Evolutionary conservation across 257 asterid species (phyloP).

Genomic region (Jacaranda mimosifolia): DNA sequence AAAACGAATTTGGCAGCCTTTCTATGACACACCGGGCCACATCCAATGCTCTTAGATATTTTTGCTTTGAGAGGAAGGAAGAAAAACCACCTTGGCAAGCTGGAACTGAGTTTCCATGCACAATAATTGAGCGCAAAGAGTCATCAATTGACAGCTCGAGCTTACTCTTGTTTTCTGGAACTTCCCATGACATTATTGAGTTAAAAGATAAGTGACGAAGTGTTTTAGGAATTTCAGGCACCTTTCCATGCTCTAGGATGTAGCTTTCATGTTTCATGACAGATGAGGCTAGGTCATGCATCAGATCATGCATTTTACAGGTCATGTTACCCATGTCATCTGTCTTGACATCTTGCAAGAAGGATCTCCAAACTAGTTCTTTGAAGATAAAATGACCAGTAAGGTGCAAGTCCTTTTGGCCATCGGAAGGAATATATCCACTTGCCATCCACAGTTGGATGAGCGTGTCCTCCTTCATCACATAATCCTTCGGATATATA

Average conservation of each 20-base stretch:
- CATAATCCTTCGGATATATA: slow-evolving; percentile 33
- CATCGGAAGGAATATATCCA: not conserved
- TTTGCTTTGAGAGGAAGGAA: slow-evolving; percentile 26
- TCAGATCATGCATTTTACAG: slow-evolving; percentile 40
- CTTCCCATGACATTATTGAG: no score
- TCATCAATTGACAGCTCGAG: not conserved
- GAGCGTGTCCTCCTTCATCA: slow-evolving; percentile 20
- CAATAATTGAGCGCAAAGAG: slow-evolving; percentile 24
- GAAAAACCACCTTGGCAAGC: not conserved
- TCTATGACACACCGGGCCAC: accelerated
- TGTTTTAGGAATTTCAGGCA: not conserved
- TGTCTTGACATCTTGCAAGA: slow-evolving; percentile 34
- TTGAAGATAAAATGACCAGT: slow-evolving; percentile 23
- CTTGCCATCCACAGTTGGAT: slow-evolving; percentile 38
- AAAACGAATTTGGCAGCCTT: not conserved
- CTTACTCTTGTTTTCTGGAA: not conserved
- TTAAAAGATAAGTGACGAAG: slow-evolving; percentile 28
- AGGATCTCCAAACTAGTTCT: slow-evolving; percentile 37
- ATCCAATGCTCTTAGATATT: slow-evolving; percentile 29
- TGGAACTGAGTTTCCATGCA: not conserved
- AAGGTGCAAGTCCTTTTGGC: slow-evolving; percentile 18
- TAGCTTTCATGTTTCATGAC: slow-evolving; percentile 30
- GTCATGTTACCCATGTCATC: not conserved
- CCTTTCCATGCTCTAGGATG: not conserved
- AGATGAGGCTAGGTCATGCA: slow-evolving; percentile 38